These are phyloP conservation scores for Fusarium illudens DNA, from an alignment of 2,329 filamentous ascomycete genomes.

Conservation along the genomic window DNA sequence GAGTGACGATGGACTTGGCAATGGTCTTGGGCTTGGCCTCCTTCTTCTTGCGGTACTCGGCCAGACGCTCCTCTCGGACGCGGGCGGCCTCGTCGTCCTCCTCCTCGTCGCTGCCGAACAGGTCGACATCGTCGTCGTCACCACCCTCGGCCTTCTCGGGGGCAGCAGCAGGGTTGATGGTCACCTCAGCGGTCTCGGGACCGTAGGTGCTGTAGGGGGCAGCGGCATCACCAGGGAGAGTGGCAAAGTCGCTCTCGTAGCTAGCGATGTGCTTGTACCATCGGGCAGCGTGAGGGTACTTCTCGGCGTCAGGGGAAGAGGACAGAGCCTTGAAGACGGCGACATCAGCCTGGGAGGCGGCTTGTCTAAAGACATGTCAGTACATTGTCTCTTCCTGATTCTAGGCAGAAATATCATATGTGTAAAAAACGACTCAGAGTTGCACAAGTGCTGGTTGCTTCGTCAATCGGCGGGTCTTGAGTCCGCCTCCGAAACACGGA, in stretches of 20 bases:
- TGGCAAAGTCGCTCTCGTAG: conserved; percentile 91
- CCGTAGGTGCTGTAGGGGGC: conserved; percentile 92
- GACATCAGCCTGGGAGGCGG: conserved; percentile 93
- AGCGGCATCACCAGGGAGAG: conserved; percentile 88
- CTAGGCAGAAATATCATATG: conserved; percentile 10
- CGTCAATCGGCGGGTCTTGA: conserved; percentile 91
- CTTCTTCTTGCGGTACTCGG: conserved; percentile 97
- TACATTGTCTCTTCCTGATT: conserved; percentile 5
- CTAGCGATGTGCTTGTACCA: conserved; percentile 99
- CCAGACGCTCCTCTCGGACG: conserved; percentile 88
- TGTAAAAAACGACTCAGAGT: conserved; percentile 66
- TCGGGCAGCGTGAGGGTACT: conserved; percentile 92
- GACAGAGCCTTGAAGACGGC: conserved; percentile 91
- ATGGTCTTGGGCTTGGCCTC: conserved; percentile 87
- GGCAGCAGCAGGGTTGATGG: conserved; percentile 87
- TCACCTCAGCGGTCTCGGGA: conserved; percentile 79
- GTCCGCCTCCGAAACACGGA: conserved; percentile 94
- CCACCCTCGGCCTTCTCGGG: conserved; percentile 40
- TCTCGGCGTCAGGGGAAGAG: conserved; percentile 77
- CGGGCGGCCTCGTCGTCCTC: conserved; percentile 87
- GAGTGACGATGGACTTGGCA: conserved; percentile 94
- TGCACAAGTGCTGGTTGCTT: conserved; percentile 77
- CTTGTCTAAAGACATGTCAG: conserved; percentile 52
- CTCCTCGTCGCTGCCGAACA: conserved; percentile 95
- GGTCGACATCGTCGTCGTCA: conserved; percentile 80